Conservation (phyloP, 768 basidiomycete species). For the Termitomyces sp. region DNA sequence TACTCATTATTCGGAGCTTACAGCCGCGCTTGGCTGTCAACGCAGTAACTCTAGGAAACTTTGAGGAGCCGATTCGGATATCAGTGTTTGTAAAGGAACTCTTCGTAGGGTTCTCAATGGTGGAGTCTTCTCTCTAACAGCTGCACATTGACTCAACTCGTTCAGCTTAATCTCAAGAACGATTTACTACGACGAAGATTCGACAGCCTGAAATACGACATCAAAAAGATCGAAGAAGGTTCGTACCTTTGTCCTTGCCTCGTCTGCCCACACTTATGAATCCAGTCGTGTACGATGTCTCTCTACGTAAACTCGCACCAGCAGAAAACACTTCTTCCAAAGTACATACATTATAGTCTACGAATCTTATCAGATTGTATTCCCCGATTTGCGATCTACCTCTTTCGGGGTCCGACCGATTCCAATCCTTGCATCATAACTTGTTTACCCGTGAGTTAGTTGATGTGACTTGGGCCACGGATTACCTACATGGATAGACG, state of each 20-base stretch:
- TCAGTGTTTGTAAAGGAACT: conserved; percentile 77
- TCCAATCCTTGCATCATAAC: conserved; percentile 16
- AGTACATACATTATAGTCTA: neutral
- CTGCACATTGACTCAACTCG: neutral
- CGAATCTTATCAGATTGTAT: conserved; percentile 8
- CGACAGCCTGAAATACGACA: conserved; percentile 80
- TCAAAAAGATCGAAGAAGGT: conserved; percentile 90
- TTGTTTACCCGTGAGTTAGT: conserved; percentile 9
- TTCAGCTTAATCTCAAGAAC: conserved; percentile 76
- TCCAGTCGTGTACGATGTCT: conserved; percentile 81
- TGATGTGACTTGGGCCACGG: conserved; percentile 13
- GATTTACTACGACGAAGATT: conserved; percentile 70
- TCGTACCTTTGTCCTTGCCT: conserved; percentile 9
- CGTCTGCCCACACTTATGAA: neutral
- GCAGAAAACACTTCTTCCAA: too few relatives aligned
- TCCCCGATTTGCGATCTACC: conserved; percentile 1
- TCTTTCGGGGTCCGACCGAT: conserved; percentile 4
- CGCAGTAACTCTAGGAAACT: conserved; percentile 76
- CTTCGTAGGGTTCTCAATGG: conserved; percentile 84
- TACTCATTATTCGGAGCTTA: neutral
- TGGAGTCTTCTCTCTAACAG: conserved; percentile 18
- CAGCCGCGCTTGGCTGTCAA: conserved; percentile 80
- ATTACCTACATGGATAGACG: conserved; percentile 69
- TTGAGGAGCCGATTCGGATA: conserved; percentile 72
- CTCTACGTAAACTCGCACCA: conserved; percentile 56